These are phyloP conservation scores for Solanum appendiculatum DNA, from an alignment of 257 asterid genomes.

Conservation along the genomic window DNA sequence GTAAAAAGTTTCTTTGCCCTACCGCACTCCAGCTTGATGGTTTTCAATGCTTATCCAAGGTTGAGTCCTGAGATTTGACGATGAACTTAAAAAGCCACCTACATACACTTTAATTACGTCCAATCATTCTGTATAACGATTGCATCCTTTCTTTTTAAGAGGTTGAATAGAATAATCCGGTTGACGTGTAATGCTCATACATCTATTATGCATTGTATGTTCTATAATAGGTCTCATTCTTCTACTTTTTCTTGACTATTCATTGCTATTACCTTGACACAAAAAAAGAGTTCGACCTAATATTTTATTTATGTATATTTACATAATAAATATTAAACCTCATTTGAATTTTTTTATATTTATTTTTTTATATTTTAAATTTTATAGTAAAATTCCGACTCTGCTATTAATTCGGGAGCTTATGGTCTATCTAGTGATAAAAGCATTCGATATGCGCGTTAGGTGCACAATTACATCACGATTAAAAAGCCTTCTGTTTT, in stretches of 20 bases:
- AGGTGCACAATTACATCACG: not conserved
- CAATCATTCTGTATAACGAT: not conserved
- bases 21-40: not conserved
- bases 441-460: not conserved
- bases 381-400: not conserved
- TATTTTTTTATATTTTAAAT: not conserved
- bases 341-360: not conserved
- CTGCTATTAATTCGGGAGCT: accelerated
- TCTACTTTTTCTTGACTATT: not conserved
- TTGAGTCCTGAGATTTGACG: not conserved
- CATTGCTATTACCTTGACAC: not conserved
- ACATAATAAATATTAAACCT: not conserved
- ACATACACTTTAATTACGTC: not conserved
- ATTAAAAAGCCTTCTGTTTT: not conserved
- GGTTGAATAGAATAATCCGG: not conserved
- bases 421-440: not conserved
- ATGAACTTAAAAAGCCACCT: not conserved
- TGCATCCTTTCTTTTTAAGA: not conserved
- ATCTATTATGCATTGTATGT: not conserved
- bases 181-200: not conserved
- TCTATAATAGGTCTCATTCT: not conserved
- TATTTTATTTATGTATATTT: not conserved
- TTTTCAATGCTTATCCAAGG: not conserved
- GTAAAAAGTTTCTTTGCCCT: accelerated
- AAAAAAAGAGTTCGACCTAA: not conserved